Conservation (phyloP, 768 basidiomycete genomes). For the Suillus lakei region DNA sequence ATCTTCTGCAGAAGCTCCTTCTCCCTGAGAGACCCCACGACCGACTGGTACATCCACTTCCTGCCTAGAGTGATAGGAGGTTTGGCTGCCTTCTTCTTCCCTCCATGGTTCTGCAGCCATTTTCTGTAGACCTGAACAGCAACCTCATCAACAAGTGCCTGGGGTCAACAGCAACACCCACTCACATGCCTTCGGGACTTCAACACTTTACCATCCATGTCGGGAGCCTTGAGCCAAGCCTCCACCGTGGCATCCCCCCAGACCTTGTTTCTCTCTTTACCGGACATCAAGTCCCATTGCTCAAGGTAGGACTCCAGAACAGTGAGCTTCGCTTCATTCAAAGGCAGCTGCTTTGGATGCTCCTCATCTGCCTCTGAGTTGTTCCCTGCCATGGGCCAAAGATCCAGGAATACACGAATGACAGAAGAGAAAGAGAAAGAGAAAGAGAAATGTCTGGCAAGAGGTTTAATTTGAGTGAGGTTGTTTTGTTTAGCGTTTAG, state of each 20-base stretch:
- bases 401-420: neutral
- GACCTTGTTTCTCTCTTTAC: neutral
- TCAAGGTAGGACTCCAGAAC: neutral
- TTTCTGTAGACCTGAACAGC: neutral
- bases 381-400: neutral
- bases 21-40: neutral
- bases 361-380: neutral
- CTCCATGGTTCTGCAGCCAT: neutral
- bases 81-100: neutral
- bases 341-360: neutral
- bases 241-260: neutral
- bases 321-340: neutral
- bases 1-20: neutral
- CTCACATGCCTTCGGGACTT: neutral
- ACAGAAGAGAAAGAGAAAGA: too few species aligned
- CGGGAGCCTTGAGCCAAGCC: neutral
- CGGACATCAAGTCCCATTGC: neutral
- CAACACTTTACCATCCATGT: neutral
- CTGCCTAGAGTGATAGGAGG: neutral
- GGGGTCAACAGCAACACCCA: too few species aligned
- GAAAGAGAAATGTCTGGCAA: too few species aligned
- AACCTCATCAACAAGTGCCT: too few species aligned
- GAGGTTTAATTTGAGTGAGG: too few species aligned
- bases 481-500: too few species aligned
- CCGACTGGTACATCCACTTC: neutral